A percentile compares a stretch with the other conserved stretches of the same genome.
Evolutionary conservation across 2,329 filamentous ascomycete genomes (phyloP).

Genomic region (Sporothrix schenckii): DNA sequence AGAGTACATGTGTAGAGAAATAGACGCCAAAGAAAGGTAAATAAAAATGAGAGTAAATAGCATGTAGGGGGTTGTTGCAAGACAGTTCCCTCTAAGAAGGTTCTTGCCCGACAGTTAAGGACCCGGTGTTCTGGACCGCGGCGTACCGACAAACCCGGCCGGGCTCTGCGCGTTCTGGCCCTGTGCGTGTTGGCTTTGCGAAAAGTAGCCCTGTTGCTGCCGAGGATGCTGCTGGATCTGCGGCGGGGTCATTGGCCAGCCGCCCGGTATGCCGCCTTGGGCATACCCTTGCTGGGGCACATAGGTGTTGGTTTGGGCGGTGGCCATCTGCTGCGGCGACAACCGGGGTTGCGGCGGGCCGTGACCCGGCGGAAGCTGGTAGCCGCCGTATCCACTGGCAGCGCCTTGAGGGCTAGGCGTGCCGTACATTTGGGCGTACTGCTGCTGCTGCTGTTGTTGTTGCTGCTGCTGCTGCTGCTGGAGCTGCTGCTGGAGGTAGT

Average conservation of each 20-base stretch:
- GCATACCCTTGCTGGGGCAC: constrained; percentile 6
- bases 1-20: not conserved
- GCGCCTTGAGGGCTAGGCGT: constrained; percentile 6
- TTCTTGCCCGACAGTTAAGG: constrained; percentile 41
- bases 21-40: not conserved
- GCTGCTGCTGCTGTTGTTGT: constrained; percentile 40
- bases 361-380: constrained; percentile 36
- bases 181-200: constrained; percentile 8
- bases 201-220: constrained; percentile 29
- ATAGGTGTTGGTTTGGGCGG: constrained; percentile 6
- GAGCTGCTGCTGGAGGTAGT: constrained; percentile 40
- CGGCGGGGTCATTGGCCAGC: constrained; percentile 31
- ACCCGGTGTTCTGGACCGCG: constrained; percentile 31
- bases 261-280: constrained; percentile 14
- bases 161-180: constrained; percentile 37
- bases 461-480: constrained; percentile 40
- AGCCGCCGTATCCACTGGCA: constrained; percentile 32
- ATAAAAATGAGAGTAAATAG: not conserved
- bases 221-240: constrained; percentile 33
- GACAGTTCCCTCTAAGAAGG: constrained; percentile 30
- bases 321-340: constrained; percentile 33
- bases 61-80: not conserved
- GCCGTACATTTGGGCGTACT: constrained; percentile 36
- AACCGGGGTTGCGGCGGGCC: constrained; percentile 35
- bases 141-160: constrained; percentile 31